Conservation (phyloP, 1,284 basidiomycete species). For the Thecaphora thlaspeos region DNA sequence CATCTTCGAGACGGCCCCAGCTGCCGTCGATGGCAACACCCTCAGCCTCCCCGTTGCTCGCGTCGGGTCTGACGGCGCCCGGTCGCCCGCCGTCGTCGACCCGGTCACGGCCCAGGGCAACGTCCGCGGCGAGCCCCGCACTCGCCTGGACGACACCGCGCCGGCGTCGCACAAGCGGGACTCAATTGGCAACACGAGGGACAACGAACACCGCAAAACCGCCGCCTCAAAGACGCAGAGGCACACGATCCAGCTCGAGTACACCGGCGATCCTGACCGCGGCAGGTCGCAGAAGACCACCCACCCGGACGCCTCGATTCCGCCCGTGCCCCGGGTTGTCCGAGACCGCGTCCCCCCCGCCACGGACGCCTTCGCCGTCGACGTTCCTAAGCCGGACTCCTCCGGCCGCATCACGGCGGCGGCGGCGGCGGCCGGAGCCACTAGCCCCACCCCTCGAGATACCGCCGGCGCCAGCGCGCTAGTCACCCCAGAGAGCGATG, state of each 20-base stretch:
- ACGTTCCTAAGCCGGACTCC: background rate
- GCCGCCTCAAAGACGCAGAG: slow-evolving; percentile 47
- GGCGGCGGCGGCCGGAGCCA: too few species aligned
- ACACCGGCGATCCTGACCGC: slow-evolving; percentile 18
- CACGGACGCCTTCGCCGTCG: background rate
- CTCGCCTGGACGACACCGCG: slow-evolving; percentile 22
- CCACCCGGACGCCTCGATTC: background rate
- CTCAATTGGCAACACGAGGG: background rate
- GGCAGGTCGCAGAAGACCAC: background rate
- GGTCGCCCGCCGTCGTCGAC: slow-evolving; percentile 4
- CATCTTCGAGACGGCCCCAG: slow-evolving; percentile 17
- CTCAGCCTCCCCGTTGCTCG: background rate
- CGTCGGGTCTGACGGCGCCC: background rate
- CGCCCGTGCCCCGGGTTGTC: slow-evolving; percentile 5
- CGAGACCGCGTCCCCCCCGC: slow-evolving; percentile 1
- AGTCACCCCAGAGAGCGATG: slow-evolving; percentile 25
- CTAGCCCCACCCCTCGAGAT: too few species aligned
- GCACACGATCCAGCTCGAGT: slow-evolving; percentile 54
- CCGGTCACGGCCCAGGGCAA: slow-evolving; percentile 33
- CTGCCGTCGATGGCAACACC: background rate
- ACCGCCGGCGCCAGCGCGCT: too few species aligned
- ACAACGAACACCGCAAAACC: slow-evolving; percentile 13
- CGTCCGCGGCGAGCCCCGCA: slow-evolving; percentile 37
- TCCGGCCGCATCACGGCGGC: background rate
- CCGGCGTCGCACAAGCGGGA: background rate